Conservation (phyloP, 2,329 filamentous ascomycete genomes). For the Neofusicoccum kwambonambiense region DNA sequence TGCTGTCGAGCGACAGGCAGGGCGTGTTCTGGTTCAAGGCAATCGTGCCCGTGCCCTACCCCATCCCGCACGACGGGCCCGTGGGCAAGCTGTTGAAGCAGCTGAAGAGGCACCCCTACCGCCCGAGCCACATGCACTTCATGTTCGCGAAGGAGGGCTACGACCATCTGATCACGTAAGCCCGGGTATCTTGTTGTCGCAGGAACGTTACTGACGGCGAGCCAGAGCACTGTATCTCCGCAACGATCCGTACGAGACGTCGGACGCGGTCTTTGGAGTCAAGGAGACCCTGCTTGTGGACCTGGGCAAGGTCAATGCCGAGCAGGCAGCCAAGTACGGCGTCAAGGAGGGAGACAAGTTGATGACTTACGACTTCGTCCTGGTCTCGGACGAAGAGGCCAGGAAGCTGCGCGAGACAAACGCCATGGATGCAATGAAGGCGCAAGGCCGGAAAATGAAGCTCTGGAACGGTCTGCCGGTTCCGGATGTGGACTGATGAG, state of each 20-base stretch:
- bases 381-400: constrained; percentile 71
- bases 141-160: constrained; percentile 81
- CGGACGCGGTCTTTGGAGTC: constrained; percentile 83
- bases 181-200: constrained; percentile 26
- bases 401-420: constrained; percentile 63
- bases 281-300: constrained; percentile 77
- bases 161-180: constrained; percentile 80
- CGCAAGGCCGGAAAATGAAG: constrained; percentile 66
- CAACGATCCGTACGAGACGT: constrained; percentile 77
- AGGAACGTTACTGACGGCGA: neutral
- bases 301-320: constrained; percentile 52
- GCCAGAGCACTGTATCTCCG: constrained; percentile 71
- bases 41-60: constrained; percentile 81
- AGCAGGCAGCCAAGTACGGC: constrained; percentile 60
- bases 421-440: constrained; percentile 65
- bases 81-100: constrained; percentile 69
- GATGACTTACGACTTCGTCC: constrained; percentile 72
- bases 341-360: constrained; percentile 64
- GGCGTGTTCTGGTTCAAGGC: constrained; percentile 83
- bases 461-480: constrained; percentile 75
- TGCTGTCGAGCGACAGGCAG: constrained; percentile 66
- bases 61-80: constrained; percentile 75
- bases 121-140: constrained; percentile 80
- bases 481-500: constrained; percentile 60
- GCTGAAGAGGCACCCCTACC: constrained; percentile 72